These are phyloP conservation scores for Fusarium sp. DNA, from an alignment of 2,329 filamentous ascomycete genomes.

Conservation along the genomic window DNA sequence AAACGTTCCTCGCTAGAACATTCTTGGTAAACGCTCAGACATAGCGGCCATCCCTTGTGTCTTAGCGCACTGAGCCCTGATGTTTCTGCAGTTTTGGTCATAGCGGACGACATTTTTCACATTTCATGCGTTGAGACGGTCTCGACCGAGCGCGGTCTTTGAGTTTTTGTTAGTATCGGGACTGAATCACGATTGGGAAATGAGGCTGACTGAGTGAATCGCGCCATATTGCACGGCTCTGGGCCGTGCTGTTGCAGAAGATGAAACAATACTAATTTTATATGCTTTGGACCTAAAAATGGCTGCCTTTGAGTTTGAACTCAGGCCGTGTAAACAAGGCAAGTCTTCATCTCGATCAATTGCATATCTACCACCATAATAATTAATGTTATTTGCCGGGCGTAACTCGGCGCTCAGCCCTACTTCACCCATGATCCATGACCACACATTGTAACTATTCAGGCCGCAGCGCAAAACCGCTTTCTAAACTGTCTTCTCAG, in stretches of 20 bases:
- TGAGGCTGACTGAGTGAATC: neutral
- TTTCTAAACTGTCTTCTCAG: neutral
- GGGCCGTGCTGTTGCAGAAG: neutral
- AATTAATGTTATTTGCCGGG: neutral
- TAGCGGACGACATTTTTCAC: neutral
- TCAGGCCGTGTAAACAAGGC: neutral
- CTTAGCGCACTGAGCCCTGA: neutral
- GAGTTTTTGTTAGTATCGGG: neutral
- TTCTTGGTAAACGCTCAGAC: neutral
- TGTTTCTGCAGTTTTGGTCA: neutral
- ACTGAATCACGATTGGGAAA: neutral
- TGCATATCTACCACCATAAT: neutral
- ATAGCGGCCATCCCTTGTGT: neutral
- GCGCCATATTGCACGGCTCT: neutral
- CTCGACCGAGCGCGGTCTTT: neutral
- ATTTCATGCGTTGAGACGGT: neutral
- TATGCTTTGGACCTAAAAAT: neutral
- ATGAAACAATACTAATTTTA: conserved; percentile 5
- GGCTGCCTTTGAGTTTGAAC: neutral
- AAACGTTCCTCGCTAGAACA: neutral
- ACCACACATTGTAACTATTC: neutral
- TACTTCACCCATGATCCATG: neutral
- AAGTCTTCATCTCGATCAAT: neutral
- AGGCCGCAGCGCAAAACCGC: neutral
- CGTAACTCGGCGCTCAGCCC: neutral